These are phyloP conservation scores for Geoglossum glabrum DNA, from an alignment of 495 filamentous ascomycete genomes.

Conservation along the genomic window DNA sequence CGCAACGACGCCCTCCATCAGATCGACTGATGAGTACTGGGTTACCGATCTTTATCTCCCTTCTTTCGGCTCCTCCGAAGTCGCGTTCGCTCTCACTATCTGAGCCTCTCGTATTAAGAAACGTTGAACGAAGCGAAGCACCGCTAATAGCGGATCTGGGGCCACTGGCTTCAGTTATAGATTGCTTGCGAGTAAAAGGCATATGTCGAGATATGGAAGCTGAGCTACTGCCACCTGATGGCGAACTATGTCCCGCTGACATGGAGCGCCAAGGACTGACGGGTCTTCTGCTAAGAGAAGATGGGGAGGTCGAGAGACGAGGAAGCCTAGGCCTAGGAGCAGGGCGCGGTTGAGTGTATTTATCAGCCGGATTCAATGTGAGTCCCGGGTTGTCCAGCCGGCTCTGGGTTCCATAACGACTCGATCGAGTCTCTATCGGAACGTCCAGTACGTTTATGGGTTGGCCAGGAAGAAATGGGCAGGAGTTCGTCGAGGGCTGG, in stretches of 20 bases:
- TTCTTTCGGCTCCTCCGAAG: background rate
- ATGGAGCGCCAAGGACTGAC: background rate
- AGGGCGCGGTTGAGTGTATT: slow-evolving; percentile 47
- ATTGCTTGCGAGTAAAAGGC: background rate
- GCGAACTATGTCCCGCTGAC: background rate
- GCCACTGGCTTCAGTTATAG: background rate
- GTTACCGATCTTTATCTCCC: background rate
- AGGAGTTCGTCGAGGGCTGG: slow-evolving; percentile 52
- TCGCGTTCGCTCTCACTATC: background rate
- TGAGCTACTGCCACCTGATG: background rate
- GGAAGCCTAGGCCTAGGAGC: slow-evolving; percentile 28
- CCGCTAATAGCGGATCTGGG: background rate
- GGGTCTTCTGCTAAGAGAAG: background rate
- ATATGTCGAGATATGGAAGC: background rate
- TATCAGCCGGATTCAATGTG: slow-evolving; percentile 62
- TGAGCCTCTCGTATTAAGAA: background rate
- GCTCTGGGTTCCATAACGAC: slow-evolving; percentile 27
- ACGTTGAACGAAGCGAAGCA: background rate
- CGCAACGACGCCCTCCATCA: background rate
- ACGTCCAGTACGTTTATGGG: slow-evolving; percentile 64
- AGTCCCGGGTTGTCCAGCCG: slow-evolving; percentile 25
- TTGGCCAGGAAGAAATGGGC: slow-evolving; percentile 73
- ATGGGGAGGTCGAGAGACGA: slow-evolving; percentile 6
- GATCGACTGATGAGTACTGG: slow-evolving; percentile 1
- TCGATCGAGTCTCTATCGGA: slow-evolving; percentile 35